Percentiles rank a stretch among this genome's conserved stretches.
Evolutionary conservation across 2,329 filamentous ascomycete species (phyloP).

Genomic region (Fusarium chaquense): DNA sequence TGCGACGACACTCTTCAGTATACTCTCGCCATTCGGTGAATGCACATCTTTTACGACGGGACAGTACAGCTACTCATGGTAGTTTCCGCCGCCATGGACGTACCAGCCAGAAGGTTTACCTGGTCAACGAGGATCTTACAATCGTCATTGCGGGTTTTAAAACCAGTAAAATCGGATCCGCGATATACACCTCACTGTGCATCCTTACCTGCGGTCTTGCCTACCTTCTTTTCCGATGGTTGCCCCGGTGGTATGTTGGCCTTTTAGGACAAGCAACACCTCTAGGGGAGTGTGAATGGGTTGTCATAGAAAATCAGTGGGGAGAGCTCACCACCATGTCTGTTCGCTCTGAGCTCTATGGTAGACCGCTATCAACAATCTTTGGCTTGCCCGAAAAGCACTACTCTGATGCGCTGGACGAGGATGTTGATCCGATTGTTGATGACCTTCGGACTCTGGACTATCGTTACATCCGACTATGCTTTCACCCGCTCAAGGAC

Average conservation of each 20-base stretch:
- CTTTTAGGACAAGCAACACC: conserved; percentile 77
- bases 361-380: conserved; percentile 68
- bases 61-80: conserved; percentile 76
- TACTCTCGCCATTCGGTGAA: conserved; percentile 68
- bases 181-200: conserved; percentile 78
- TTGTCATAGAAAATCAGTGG: conserved; percentile 98
- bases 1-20: conserved; percentile 73
- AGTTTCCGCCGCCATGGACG: conserved; percentile 74
- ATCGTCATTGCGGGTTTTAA: conserved; percentile 93
- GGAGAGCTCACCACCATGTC: conserved; percentile 85
- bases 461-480: conserved; percentile 94
- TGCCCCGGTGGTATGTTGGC: conserved; percentile 86
- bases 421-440: conserved; percentile 79
- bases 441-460: conserved; percentile 81
- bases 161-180: conserved; percentile 77
- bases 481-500: conserved; percentile 88
- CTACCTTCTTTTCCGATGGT: conserved; percentile 89
- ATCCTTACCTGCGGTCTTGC: conserved; percentile 78
- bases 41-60: conserved; percentile 75
- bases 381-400: conserved; percentile 77
- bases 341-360: conserved; percentile 68
- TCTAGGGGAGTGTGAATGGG: conserved; percentile 84
- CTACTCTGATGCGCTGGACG: conserved; percentile 65
- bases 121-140: conserved; percentile 92
- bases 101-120: conserved; percentile 90